Conservation (phyloP, 805 yeast genomes). For the Suhomyces sp. region DNA sequence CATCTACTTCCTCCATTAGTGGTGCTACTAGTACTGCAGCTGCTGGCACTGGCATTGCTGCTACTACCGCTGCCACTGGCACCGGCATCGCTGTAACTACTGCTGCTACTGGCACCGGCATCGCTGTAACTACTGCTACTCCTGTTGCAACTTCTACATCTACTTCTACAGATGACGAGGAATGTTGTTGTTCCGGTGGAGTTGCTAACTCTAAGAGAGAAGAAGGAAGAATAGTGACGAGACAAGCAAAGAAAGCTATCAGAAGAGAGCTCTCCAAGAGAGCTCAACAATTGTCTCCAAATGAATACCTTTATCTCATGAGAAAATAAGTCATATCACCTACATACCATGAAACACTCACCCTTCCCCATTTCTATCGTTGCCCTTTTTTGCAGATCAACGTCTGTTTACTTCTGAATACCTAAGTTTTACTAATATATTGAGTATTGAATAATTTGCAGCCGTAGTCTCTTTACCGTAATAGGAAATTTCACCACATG, state of each 20-base stretch:
- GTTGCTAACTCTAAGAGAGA: slow-evolving; percentile 16
- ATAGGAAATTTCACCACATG: background rate
- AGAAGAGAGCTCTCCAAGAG: slow-evolving; percentile 21
- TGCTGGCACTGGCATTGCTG: slow-evolving; percentile 4
- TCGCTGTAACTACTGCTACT: background rate
- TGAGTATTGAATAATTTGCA: background rate
- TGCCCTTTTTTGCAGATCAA: background rate
- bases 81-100: background rate
- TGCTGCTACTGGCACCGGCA: background rate
- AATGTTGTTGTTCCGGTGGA: slow-evolving; percentile 25
- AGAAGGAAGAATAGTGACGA: slow-evolving; percentile 10
- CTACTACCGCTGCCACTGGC: background rate
- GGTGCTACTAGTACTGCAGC: slow-evolving; percentile 4
- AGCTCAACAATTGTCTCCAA: slow-evolving; percentile 11
- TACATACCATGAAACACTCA: background rate
- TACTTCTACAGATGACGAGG: slow-evolving; percentile 7
- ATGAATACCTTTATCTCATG: slow-evolving; percentile 11
- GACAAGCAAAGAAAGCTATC: slow-evolving; percentile 22
- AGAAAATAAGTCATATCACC: background rate
- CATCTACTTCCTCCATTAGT: slow-evolving; percentile 6
- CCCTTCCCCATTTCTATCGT: background rate
- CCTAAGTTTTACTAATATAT: background rate
- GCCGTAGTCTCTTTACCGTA: background rate
- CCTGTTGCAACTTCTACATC: background rate
- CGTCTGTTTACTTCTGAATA: background rate